A percentile compares a stretch with the other conserved stretches of the same genome.
Evolutionary conservation across 2,329 filamentous ascomycete genomes (phyloP).

Genomic region (Ceratocystis cacaofunesta): DNA sequence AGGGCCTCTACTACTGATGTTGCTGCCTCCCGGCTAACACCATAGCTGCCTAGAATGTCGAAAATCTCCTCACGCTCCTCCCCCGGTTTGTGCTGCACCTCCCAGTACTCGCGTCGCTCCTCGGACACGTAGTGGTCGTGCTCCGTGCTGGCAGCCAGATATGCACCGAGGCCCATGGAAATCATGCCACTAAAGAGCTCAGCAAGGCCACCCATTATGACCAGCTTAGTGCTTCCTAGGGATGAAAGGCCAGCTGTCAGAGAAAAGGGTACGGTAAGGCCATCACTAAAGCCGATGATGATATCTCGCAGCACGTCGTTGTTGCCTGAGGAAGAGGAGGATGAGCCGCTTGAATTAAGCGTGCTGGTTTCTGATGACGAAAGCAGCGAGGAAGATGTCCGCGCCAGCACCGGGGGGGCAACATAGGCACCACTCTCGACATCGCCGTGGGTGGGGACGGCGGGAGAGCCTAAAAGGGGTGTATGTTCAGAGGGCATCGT

Average conservation of each 20-base stretch:
- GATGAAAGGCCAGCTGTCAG: constrained; percentile 58
- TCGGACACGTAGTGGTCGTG: constrained; percentile 36
- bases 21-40: constrained; percentile 30
- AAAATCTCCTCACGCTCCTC: constrained; percentile 35
- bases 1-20: constrained; percentile 36
- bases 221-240: constrained; percentile 48
- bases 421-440: constrained; percentile 6
- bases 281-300: constrained; percentile 65
- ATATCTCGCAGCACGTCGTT: constrained; percentile 42
- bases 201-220: constrained; percentile 58
- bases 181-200: constrained; percentile 64
- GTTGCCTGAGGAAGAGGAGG: constrained; percentile 25
- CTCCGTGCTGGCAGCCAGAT: constrained; percentile 50
- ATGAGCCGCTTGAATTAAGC: constrained; percentile 10
- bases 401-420: not conserved
- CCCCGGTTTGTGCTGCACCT: constrained; percentile 30
- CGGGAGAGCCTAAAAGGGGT: constrained; percentile 6
- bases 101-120: constrained; percentile 30
- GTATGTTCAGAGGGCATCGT: constrained; percentile 7
- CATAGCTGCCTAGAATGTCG: constrained; percentile 36
- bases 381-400: constrained; percentile 18
- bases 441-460: not conserved
- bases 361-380: constrained; percentile 16
- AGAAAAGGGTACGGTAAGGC: constrained; percentile 66
- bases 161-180: constrained; percentile 63